Evolutionary conservation across 495 filamentous ascomycete genomes (phyloP), one percentile per base, ranked within the genome.

Genomic region (Aspergillus leporis): DNA sequence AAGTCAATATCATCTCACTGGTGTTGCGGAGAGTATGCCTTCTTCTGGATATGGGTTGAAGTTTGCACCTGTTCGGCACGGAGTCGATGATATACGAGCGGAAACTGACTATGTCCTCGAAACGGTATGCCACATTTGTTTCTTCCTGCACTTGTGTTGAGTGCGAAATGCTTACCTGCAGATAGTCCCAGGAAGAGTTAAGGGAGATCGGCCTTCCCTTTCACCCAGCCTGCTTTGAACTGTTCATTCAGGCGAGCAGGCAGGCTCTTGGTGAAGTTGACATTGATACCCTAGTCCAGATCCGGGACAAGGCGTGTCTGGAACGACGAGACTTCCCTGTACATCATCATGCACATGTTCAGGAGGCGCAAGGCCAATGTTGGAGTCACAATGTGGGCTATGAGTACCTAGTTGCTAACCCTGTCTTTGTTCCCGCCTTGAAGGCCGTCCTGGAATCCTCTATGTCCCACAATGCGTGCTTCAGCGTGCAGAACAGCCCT

Each of bases 11-110:
- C 41, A 41, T 41, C 51, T 54, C 5, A 54, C 51, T 0, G 51
- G 51, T 7, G 18, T 54, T 9, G 51, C 34, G 3, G 51, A 54
- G 19, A 38, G 32, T 9, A 54, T 54, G 51, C 51, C 51, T 19
- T 40, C 51, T 0, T 40, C 32, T 12, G 21, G 32, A 7, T 54
- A 21, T 5, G 28, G 19, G n/a, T n/a, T 54, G 51, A 28, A 43
- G 1, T 40, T 31, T 54, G 28, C 38, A 3, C 51, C 51, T 19
- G 51, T 41, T 10, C 31, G 51, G 19, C 25, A 54, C 36, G 51
- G 32, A 10, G 51, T 36, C 4, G 51, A 41, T 38, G 34, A 54
- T 41, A 21, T 54, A 13, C 18, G 25, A 6, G 14, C 32, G 25
- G 32, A 54, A 41, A 54, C 32, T 3, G 19, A 38, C 6, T 54